phyloP scores from a whole-genome alignment of 1,139 yeast species.

The Kluyveromyces marxianus region DNA sequence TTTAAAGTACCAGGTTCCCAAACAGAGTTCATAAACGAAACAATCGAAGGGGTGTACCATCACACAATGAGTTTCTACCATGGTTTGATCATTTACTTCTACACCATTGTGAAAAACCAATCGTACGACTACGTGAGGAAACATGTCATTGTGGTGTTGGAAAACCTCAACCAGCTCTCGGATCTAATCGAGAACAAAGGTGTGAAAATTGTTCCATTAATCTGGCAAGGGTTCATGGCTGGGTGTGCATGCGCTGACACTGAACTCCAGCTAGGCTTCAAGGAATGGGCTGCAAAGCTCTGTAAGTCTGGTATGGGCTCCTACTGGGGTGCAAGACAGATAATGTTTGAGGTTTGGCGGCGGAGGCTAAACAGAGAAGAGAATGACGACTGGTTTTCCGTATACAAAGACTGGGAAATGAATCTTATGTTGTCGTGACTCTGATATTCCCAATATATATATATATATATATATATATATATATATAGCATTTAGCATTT shows the following conservation, averaged over 20 bases:
- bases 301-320: constrained; percentile 73
- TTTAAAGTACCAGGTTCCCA: constrained; percentile 20
- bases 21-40: constrained; percentile 37
- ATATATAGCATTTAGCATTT: neutral
- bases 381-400: constrained; percentile 70
- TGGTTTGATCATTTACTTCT: constrained; percentile 68
- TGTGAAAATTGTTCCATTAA: constrained; percentile 62
- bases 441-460: too few species aligned
- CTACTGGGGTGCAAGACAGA: constrained; percentile 79
- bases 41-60: constrained; percentile 71
- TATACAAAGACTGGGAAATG: constrained; percentile 78
- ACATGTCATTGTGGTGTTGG: constrained; percentile 53
- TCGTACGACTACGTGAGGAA: constrained; percentile 40
- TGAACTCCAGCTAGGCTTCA: constrained; percentile 57
- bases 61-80: constrained; percentile 77
- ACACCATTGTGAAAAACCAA: constrained; percentile 53
- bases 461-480: too few species aligned
- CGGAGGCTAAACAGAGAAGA: constrained; percentile 53
- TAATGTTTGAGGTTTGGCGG: constrained; percentile 83
- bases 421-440: constrained; percentile 51
- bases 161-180: constrained; percentile 60
- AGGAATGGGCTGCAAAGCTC: constrained; percentile 74
- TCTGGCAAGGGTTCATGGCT: constrained; percentile 88
- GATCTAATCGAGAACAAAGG: constrained; percentile 45
- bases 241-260: constrained; percentile 71